Conservation (phyloP, 345 rosid genomes). For the Litchi chinensis region DNA sequence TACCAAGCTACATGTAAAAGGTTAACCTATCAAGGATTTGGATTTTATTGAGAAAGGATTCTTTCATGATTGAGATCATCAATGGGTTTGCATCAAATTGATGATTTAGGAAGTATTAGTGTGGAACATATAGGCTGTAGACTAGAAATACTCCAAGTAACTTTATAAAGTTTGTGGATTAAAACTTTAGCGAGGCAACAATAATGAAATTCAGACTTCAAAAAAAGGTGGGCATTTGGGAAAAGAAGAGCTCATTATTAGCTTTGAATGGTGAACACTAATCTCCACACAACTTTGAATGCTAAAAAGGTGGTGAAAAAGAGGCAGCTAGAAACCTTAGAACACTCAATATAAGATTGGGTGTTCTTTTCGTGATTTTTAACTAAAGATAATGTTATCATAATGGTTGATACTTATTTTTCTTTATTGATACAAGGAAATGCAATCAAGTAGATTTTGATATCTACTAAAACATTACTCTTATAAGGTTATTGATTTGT, state of each 20-base stretch:
- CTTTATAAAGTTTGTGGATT: conserved; percentile 4
- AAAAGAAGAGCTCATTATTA: conserved; percentile 20
- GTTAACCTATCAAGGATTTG: no score
- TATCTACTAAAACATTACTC: no score
- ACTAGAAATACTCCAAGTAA: no score
- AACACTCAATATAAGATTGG: background rate
- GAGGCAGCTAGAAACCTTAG: background rate
- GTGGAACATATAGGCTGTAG: no score
- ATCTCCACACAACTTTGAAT: conserved; percentile 24
- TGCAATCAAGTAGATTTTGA: background rate
- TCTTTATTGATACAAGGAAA: background rate
- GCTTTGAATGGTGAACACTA: conserved; percentile 9
- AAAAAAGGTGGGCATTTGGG: background rate
- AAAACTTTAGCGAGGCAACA: background rate
- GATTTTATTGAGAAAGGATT: no score
- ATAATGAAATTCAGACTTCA: conserved; percentile 19
- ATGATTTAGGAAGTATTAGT: no score
- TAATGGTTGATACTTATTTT: no score
- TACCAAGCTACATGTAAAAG: no score
- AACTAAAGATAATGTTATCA: background rate
- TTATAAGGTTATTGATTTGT: no score
- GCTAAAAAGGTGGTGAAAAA: conserved; percentile 21
- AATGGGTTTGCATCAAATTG: no score
- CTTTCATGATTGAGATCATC: no score
- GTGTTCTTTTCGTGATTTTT: no score